Percentiles rank a stretch among this genome's conserved stretches.
phyloP scores from a whole-genome alignment of 2,329 filamentous ascomycete genomes.

The Verticillium isaacii region DNA sequence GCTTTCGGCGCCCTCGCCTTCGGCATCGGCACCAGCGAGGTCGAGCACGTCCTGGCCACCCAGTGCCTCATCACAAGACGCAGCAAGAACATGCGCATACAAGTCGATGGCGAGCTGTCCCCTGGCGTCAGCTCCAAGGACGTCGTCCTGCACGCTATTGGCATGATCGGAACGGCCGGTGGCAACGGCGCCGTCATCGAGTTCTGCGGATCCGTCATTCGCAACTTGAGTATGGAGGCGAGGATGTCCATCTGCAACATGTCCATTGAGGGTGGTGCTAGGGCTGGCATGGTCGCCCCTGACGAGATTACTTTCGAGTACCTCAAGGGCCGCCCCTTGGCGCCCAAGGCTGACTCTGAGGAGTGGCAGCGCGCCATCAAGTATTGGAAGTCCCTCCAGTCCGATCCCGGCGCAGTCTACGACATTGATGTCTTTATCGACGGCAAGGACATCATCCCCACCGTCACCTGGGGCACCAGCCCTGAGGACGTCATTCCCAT shows the following conservation, averaged over 20 bases:
- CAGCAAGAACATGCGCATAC: constrained; percentile 98
- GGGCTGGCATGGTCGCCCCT: constrained; percentile 94
- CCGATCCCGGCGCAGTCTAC: constrained; percentile 83
- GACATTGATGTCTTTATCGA: constrained; percentile 88
- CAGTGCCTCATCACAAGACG: constrained; percentile 92
- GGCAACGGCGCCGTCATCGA: constrained; percentile 94
- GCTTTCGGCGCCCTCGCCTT: constrained; percentile 93
- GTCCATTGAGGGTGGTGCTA: constrained; percentile 93
- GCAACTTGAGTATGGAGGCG: constrained; percentile 86
- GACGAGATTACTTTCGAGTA: constrained; percentile 94
- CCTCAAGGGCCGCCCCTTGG: constrained; percentile 84
- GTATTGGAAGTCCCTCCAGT: constrained; percentile 84
- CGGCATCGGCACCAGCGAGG: constrained; percentile 96
- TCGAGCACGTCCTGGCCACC: constrained; percentile 95
- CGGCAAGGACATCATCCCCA: constrained; percentile 87
- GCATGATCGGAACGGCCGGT: constrained; percentile 89
- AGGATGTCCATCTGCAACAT: constrained; percentile 99
- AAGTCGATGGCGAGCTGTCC: constrained; percentile 85
- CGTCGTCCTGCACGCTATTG: constrained; percentile 88
- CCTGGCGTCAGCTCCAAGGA: constrained; percentile 96
- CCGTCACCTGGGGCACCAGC: constrained; percentile 94
- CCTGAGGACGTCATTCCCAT: constrained; percentile 97
- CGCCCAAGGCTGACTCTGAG: constrained; percentile 75
- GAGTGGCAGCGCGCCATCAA: constrained; percentile 85
- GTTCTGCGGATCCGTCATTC: constrained; percentile 93